These are phyloP conservation scores for Nidularia sp. DNA, from an alignment of 768 basidiomycete genomes.

Conservation along the genomic window DNA sequence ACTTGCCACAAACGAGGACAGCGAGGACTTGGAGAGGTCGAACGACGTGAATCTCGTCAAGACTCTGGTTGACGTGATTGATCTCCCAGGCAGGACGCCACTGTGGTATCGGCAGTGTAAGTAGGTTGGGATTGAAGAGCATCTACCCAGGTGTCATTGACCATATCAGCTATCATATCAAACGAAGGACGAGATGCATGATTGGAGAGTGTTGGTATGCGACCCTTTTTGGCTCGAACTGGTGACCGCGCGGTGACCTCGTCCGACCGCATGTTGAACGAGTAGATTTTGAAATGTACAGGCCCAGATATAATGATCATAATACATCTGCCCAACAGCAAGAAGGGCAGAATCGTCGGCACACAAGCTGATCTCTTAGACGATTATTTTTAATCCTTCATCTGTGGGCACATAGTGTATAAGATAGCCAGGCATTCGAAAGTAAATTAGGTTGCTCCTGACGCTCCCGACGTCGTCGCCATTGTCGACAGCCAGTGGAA, in stretches of 20 bases:
- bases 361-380: conserved; percentile 8
- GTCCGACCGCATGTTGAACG: conserved; percentile 5
- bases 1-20: too few relatives aligned
- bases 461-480: conserved; percentile 7
- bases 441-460: conserved; percentile 12
- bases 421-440: conserved; percentile 19
- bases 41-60: too few relatives aligned
- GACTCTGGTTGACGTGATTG: too few relatives aligned
- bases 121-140: conserved; percentile 10
- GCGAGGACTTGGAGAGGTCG: too few relatives aligned
- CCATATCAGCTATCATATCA: conserved; percentile 15
- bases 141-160: conserved; percentile 10
- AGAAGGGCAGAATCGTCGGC: conserved; percentile 7
- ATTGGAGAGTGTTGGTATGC: conserved; percentile 11
- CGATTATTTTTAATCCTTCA: conserved; percentile 7
- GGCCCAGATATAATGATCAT: conserved; percentile 18
- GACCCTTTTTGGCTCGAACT: conserved; percentile 12
- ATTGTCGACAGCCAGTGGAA: conserved; percentile 6
- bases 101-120: too few relatives aligned
- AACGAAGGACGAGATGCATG: conserved; percentile 16
- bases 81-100: too few relatives aligned
- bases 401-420: conserved; percentile 11
- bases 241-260: neutral
- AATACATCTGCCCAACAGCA: conserved; percentile 17
- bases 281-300: conserved; percentile 14